Percentiles rank a stretch among this genome's conserved stretches.
phyloP scores from a whole-genome alignment of 345 rosid genomes.

The Brassica juncea region DNA sequence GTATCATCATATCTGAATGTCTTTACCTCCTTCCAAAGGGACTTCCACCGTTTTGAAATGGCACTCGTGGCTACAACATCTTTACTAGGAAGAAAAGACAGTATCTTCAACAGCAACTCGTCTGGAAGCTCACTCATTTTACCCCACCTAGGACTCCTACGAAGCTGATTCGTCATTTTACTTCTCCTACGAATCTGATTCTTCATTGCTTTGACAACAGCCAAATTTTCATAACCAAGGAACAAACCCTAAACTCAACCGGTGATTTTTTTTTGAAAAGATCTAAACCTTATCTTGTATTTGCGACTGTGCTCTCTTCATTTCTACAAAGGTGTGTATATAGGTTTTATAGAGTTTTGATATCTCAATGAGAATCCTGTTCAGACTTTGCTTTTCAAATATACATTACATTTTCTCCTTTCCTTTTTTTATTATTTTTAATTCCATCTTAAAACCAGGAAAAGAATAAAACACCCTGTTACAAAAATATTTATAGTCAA shows the following conservation, averaged over 20 bases:
- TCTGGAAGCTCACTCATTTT: slow-evolving; percentile 10
- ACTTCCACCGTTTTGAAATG: slow-evolving; percentile 8
- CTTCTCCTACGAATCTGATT: not conserved
- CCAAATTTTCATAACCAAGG: not conserved
- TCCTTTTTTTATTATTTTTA: not conserved
- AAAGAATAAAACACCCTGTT: not conserved
- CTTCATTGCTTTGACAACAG: not conserved
- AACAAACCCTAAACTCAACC: not conserved
- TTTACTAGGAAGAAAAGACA: not conserved
- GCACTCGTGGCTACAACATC: slow-evolving; percentile 2
- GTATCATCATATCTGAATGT: not conserved
- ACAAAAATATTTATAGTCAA: not conserved
- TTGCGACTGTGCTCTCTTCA: not conserved
- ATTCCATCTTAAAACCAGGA: not conserved
- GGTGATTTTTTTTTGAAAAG: not conserved
- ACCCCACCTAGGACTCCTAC: not conserved
- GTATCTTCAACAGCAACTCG: slow-evolving; percentile 1
- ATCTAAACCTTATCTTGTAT: not conserved
- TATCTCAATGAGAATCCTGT: not conserved
- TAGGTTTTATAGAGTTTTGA: not conserved
- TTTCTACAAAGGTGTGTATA: not conserved
- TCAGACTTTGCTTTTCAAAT: not conserved
- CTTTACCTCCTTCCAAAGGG: slow-evolving; percentile 8
- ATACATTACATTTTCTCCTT: not conserved
- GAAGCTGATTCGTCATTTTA: too few relatives aligned